Evolutionary conservation across 75 land plant genomes (phyloP).

Genomic region (Chamaecyparis obtusa): DNA sequence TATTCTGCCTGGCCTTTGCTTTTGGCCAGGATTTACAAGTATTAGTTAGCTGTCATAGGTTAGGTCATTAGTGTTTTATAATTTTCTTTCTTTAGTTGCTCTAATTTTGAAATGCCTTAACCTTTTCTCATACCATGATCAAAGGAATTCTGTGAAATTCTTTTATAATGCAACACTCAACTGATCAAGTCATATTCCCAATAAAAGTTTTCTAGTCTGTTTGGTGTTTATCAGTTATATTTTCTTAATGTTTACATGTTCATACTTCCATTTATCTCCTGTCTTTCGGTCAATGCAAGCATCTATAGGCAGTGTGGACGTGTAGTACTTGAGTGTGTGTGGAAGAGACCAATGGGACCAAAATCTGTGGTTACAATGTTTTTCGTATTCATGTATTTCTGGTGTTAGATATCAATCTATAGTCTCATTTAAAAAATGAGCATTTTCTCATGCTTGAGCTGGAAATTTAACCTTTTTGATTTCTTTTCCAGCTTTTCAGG

Average conservation of each 20-base stretch:
- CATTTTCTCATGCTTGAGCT: background rate
- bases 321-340: background rate
- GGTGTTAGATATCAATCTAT: background rate
- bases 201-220: background rate
- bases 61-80: no score
- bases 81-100: background rate
- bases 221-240: background rate
- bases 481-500: conserved; percentile 38
- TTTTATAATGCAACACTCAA: background rate
- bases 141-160: background rate
- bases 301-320: background rate
- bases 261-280: background rate
- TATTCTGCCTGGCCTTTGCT: no score
- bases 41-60: no score
- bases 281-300: background rate
- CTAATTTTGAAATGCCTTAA: background rate
- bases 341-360: background rate
- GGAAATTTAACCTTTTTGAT: background rate
- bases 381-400: background rate
- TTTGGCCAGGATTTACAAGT: no score
- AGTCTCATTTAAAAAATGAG: background rate
- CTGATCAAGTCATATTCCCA: background rate
- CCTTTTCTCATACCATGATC: background rate
- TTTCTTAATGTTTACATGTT: background rate
- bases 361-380: background rate